Evolutionary conservation across 2,329 filamentous ascomycete species (phyloP).

Genomic region (Monosporascus sp.): DNA sequence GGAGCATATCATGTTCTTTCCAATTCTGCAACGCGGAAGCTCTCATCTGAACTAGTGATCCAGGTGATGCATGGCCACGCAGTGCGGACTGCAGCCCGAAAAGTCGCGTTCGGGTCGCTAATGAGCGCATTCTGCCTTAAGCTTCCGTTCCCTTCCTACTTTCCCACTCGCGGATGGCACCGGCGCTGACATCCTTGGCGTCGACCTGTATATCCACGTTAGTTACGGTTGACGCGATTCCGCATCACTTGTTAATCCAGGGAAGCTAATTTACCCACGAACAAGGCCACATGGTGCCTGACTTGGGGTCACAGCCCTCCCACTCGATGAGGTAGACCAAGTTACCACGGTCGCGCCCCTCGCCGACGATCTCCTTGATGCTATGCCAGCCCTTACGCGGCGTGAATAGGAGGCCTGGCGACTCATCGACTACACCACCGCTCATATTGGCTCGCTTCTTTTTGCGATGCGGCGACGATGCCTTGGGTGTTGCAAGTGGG

Average conservation of each 20-base stretch:
- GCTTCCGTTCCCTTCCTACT: background rate
- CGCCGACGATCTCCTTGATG: constrained; percentile 16
- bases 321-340: constrained; percentile 23
- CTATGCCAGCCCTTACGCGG: constrained; percentile 16
- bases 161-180: constrained; percentile 9
- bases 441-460: background rate
- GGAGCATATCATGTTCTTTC: too few species aligned
- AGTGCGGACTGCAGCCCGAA: too few species aligned
- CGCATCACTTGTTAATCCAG: background rate
- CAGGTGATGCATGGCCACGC: too few species aligned
- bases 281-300: constrained; percentile 17
- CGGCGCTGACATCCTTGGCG: constrained; percentile 7
- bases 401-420: constrained; percentile 1
- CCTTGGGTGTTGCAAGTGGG: too few species aligned
- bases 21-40: too few species aligned
- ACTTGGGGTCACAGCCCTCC: constrained; percentile 19
- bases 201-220: constrained; percentile 7
- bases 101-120: too few species aligned
- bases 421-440: background rate
- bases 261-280: constrained; percentile 19
- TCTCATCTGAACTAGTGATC: too few species aligned
- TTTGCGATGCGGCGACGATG: background rate
- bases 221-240: background rate
- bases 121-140: background rate
- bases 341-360: constrained; percentile 5